A percentile compares a stretch with the other conserved stretches of the same genome.
phyloP scores from a whole-genome alignment of 2,329 filamentous ascomycete genomes.

The Talaromyces sp. region DNA sequence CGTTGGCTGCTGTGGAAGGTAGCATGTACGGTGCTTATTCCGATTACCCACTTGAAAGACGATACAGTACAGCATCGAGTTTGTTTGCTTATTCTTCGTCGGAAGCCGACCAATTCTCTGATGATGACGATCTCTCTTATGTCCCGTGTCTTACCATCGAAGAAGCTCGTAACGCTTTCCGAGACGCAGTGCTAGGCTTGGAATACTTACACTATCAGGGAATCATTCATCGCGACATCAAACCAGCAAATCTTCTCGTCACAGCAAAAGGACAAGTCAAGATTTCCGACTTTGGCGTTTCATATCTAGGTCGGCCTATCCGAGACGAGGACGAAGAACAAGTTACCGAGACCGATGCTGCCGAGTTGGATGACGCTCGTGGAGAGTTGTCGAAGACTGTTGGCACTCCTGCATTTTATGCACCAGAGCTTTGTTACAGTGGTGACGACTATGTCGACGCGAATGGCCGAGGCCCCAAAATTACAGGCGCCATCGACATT shows the following conservation, averaged over 20 bases:
- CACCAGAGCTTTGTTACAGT: slow-evolving; percentile 91
- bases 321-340: slow-evolving; percentile 78
- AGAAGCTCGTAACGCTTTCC: slow-evolving; percentile 78
- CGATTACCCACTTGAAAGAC: slow-evolving; percentile 61
- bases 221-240: slow-evolving; percentile 81
- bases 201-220: slow-evolving; percentile 91
- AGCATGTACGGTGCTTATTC: slow-evolving; percentile 73
- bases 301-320: slow-evolving; percentile 87
- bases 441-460: slow-evolving; percentile 60
- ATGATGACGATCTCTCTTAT: slow-evolving; percentile 83
- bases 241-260: slow-evolving; percentile 86
- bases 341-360: slow-evolving; percentile 76
- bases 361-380: slow-evolving; percentile 85
- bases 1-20: slow-evolving; percentile 64
- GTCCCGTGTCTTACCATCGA: slow-evolving; percentile 89
- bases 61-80: slow-evolving; percentile 78
- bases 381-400: slow-evolving; percentile 93
- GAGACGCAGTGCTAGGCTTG: slow-evolving; percentile 87
- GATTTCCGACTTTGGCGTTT: slow-evolving; percentile 98
- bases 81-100: slow-evolving; percentile 46
- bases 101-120: slow-evolving; percentile 44
- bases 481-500: slow-evolving; percentile 92
- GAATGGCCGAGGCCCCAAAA: slow-evolving; percentile 62
- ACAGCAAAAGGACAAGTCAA: slow-evolving; percentile 84
- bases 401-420: slow-evolving; percentile 95